Percentiles rank a stretch among this genome's conserved stretches.
These are phyloP conservation scores for Geotrichum macrosporum DNA, from an alignment of 1,139 yeast species.

Conservation along the genomic window DNA sequence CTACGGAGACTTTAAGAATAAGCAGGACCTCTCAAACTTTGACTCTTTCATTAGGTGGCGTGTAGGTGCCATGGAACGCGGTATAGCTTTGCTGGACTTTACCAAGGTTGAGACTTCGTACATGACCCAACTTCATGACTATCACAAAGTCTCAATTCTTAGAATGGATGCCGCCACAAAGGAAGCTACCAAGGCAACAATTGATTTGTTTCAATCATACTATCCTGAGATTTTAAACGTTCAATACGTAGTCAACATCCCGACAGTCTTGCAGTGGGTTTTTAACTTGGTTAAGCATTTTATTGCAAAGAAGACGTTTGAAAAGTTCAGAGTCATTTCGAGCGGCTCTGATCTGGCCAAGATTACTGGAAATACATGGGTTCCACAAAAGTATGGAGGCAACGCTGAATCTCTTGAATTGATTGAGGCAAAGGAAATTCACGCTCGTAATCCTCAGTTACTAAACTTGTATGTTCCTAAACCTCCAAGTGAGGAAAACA, in stretches of 20 bases:
- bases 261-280: constrained; percentile 72
- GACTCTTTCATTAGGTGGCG: constrained; percentile 77
- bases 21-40: constrained; percentile 61
- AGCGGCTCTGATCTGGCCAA: constrained; percentile 52
- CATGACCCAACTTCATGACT: constrained; percentile 83
- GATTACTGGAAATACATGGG: constrained; percentile 47
- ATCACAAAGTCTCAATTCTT: constrained; percentile 67
- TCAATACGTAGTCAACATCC: constrained; percentile 78
- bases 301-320: constrained; percentile 62
- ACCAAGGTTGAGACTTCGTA: constrained; percentile 45
- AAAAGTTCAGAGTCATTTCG: constrained; percentile 65
- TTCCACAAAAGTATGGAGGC: constrained; percentile 65
- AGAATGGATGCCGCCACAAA: constrained; percentile 67
- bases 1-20: constrained; percentile 64
- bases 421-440: constrained; percentile 34
- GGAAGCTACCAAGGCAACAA: constrained; percentile 61
- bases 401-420: constrained; percentile 36
- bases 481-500: too few relatives aligned
- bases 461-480: constrained; percentile 12
- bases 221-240: constrained; percentile 75
- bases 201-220: constrained; percentile 64
- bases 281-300: constrained; percentile 55
- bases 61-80: constrained; percentile 82
- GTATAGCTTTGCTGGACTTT: constrained; percentile 61
- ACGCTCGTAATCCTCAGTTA: constrained; percentile 27